phyloP scores from a whole-genome alignment of 176 grass and related monocot genomes.

The Bothriochloa decipiens region DNA sequence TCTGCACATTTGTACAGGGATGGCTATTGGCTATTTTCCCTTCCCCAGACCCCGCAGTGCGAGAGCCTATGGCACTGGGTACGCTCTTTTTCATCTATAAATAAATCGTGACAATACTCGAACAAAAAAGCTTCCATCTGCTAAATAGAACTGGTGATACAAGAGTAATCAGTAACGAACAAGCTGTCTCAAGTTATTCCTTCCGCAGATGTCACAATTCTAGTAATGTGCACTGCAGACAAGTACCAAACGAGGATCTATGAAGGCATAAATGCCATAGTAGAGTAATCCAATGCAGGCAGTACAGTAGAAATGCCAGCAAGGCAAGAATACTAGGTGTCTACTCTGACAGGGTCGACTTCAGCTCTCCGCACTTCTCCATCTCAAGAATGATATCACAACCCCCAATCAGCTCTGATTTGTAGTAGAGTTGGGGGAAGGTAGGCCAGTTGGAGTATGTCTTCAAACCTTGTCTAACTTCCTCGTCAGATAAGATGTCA shows the following conservation, averaged over 20 bases:
- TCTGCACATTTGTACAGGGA: too few relatives aligned
- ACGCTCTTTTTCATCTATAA: too few relatives aligned
- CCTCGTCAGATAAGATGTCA: conserved; percentile 84
- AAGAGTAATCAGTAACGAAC: background rate
- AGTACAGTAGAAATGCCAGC: conserved; percentile 20
- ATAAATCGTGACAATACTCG: background rate
- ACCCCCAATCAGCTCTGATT: conserved; percentile 87
- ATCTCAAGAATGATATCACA: conserved; percentile 93
- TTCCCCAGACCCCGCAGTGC: too few relatives aligned
- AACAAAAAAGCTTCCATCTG: background rate
- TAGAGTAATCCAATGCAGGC: conserved; percentile 5
- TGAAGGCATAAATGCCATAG: conserved; percentile 30
- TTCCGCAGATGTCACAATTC: conserved; percentile 39
- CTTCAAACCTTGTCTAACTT: conserved; percentile 89
- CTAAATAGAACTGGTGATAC: conserved; percentile 19
- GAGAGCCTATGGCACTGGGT: too few relatives aligned
- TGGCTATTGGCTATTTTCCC: too few relatives aligned
- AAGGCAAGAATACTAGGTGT: background rate
- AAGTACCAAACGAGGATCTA: conserved; percentile 38
- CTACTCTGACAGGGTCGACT: conserved; percentile 67
- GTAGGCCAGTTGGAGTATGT: conserved; percentile 95
- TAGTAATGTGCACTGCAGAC: conserved; percentile 36
- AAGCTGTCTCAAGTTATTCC: conserved; percentile 42
- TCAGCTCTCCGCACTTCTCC: conserved; percentile 72
- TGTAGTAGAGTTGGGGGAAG: conserved; percentile 95